phyloP scores from a whole-genome alignment of 805 yeast genomes.

The Saturnispora galanensis region DNA sequence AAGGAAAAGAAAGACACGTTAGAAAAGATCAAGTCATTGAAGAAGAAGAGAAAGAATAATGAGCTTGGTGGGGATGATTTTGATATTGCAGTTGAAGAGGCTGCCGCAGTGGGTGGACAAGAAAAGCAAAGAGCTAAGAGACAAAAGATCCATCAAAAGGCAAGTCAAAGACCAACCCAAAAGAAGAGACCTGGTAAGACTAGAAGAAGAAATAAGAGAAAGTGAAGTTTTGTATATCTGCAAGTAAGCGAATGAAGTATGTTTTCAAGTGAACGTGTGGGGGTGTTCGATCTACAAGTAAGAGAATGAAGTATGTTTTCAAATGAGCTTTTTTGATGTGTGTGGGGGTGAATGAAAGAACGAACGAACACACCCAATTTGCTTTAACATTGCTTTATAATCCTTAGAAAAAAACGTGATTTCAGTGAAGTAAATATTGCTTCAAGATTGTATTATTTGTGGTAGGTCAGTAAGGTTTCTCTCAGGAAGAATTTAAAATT shows the following conservation, averaged over 20 bases:
- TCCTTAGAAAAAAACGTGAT: too few species aligned
- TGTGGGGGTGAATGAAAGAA: too few species aligned
- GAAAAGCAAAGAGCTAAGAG: constrained; percentile 38
- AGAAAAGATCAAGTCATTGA: constrained; percentile 83
- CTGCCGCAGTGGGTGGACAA: constrained; percentile 37
- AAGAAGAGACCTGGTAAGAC: constrained; percentile 46
- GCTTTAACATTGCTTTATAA: too few species aligned
- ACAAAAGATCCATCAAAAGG: constrained; percentile 38
- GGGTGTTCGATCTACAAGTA: constrained; percentile 1
- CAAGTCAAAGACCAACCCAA: constrained; percentile 36
- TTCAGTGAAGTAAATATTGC: too few species aligned
- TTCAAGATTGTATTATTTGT: too few species aligned
- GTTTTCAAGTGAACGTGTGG: too few species aligned
- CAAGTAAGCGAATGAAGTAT: background rate
- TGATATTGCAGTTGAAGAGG: constrained; percentile 88
- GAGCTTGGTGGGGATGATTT: constrained; percentile 69
- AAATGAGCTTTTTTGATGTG: too few species aligned
- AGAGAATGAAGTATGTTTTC: background rate
- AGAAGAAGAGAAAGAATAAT: constrained; percentile 73
- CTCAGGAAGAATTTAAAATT: too few species aligned
- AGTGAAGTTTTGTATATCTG: constrained; percentile 8
- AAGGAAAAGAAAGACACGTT: constrained; percentile 85
- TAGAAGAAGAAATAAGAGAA: constrained; percentile 33
- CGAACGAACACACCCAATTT: too few species aligned
- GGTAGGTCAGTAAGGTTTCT: too few species aligned